phyloP scores from a whole-genome alignment of 257 asterid species.

The Lavandula angustifolia region DNA sequence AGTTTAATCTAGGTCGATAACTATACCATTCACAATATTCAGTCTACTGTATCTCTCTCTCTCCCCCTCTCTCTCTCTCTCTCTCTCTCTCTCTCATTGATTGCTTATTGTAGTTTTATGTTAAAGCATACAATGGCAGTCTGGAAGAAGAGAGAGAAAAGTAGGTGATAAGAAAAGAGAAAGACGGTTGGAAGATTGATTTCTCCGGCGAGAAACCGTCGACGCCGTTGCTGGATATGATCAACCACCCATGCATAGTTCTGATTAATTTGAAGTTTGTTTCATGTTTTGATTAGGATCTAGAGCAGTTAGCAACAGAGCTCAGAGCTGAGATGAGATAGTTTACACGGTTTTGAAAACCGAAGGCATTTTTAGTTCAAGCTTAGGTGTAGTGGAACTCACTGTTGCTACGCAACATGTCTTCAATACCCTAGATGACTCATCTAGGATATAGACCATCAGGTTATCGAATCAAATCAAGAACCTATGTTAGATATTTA shows the following conservation, averaged over 20 bases:
- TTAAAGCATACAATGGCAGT: slow-evolving; percentile 1
- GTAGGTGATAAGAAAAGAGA: neutral
- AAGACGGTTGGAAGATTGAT: neutral
- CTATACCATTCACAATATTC: too few species aligned
- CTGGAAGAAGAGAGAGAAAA: neutral
- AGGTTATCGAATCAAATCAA: neutral
- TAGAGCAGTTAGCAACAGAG: slow-evolving; percentile 19
- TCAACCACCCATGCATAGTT: slow-evolving; percentile 21
- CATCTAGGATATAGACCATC: slow-evolving; percentile 24
- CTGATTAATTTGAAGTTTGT: too few species aligned
- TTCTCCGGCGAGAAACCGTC: slow-evolving; percentile 23
- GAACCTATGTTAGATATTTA: neutral
- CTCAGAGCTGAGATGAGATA: slow-evolving; percentile 21
- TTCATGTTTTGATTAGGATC: slow-evolving; percentile 3
- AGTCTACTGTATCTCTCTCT: too few species aligned
- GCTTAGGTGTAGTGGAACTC: slow-evolving; percentile 22
- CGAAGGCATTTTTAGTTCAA: slow-evolving; percentile 14
- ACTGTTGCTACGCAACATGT: slow-evolving; percentile 17
- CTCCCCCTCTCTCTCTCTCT: neutral
- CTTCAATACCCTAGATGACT: slow-evolving; percentile 19
- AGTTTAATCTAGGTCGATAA: too few species aligned
- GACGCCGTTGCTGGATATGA: slow-evolving; percentile 23
- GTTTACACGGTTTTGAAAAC: slow-evolving; percentile 1
- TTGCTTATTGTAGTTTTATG: neutral
- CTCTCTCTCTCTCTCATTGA: neutral